These are phyloP conservation scores for Pseudoturritis turrita DNA, from an alignment of 345 rosid species.

Conservation along the genomic window DNA sequence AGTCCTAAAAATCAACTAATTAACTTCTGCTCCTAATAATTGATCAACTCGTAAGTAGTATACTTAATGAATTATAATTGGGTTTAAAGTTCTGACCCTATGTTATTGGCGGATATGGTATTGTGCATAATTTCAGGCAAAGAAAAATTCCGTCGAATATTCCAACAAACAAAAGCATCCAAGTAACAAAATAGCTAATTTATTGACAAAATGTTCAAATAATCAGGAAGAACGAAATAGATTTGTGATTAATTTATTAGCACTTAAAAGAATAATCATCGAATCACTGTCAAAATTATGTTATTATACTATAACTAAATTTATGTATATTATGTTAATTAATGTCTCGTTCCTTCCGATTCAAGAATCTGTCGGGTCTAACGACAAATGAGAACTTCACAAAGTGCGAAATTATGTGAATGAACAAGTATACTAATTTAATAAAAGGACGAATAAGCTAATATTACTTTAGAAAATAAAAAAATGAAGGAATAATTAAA, in stretches of 20 bases:
- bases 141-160: neutral
- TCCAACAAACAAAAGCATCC: slow-evolving; percentile 22
- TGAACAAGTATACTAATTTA: neutral
- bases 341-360: slow-evolving; percentile 1
- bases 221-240: neutral
- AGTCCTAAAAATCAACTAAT: too few relatives aligned
- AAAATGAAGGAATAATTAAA: neutral
- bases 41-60: neutral
- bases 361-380: slow-evolving; percentile 10
- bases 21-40: neutral
- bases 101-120: slow-evolving; percentile 7
- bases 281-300: neutral
- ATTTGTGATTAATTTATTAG: neutral
- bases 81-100: neutral
- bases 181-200: neutral
- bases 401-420: slow-evolving; percentile 14
- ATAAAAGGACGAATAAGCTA: neutral
- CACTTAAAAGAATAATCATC: slow-evolving; percentile 5
- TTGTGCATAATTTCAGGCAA: slow-evolving; percentile 7
- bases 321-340: neutral
- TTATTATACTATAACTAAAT: neutral
- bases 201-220: slow-evolving; percentile 7
- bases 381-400: slow-evolving; percentile 15
- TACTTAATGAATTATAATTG: neutral
- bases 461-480: neutral